These are phyloP conservation scores for Leonotis leonurus DNA, from an alignment of 257 asterid genomes.

Conservation along the genomic window DNA sequence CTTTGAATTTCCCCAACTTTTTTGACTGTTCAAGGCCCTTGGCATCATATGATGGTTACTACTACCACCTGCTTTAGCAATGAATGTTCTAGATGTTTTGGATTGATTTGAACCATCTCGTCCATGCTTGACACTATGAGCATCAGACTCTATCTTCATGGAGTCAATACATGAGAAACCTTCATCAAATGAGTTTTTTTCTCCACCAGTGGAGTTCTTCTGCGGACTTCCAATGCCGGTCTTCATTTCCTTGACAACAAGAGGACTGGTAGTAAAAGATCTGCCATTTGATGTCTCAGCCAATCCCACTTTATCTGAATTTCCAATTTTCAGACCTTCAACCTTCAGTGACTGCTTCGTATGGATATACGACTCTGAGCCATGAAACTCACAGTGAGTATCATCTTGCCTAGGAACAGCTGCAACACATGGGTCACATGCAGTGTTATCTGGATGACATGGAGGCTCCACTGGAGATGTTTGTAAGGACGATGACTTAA, in stretches of 20 bases:
- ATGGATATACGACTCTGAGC: slow-evolving; percentile 16
- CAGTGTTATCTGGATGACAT: slow-evolving; percentile 14
- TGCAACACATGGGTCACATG: slow-evolving; percentile 26
- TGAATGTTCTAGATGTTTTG: slow-evolving; percentile 19
- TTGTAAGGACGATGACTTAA: slow-evolving; percentile 16
- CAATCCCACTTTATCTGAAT: slow-evolving; percentile 29
- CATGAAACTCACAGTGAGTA: slow-evolving; percentile 12
- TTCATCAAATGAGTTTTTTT: slow-evolving; percentile 14
- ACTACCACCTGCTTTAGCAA: slow-evolving; percentile 16
- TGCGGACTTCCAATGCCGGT: slow-evolving; percentile 21
- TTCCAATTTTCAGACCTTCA: too few relatives aligned
- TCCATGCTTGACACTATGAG: slow-evolving; percentile 11
- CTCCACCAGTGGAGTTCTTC: slow-evolving; percentile 9
- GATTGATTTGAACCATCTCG: slow-evolving; percentile 17
- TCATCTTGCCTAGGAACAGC: slow-evolving; percentile 25
- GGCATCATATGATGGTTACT: slow-evolving; percentile 19
- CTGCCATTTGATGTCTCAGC: slow-evolving; percentile 17
- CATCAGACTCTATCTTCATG: slow-evolving; percentile 24
- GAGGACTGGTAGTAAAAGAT: slow-evolving; percentile 31
- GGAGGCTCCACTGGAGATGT: slow-evolving; percentile 22
- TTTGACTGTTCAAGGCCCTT: slow-evolving; percentile 24
- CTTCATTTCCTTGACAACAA: slow-evolving; percentile 27
- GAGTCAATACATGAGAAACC: slow-evolving; percentile 23
- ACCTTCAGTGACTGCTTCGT: slow-evolving; percentile 19
- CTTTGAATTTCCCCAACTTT: slow-evolving; percentile 30